These are phyloP conservation scores for Teratosphaeria zuluensis DNA, from an alignment of 2,329 filamentous ascomycete species.

Conservation along the genomic window DNA sequence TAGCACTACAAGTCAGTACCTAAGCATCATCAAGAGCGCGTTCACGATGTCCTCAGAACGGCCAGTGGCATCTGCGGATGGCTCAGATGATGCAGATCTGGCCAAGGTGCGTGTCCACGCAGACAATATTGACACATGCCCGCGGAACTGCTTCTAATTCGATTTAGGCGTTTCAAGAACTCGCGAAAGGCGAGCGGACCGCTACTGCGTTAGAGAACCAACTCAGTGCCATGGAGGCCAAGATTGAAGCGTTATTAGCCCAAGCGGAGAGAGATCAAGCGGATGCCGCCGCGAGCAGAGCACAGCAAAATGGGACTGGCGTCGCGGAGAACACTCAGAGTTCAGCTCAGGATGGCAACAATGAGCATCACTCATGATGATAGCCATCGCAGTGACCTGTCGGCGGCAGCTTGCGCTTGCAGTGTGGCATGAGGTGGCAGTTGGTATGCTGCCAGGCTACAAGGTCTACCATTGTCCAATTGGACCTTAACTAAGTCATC, in stretches of 20 bases:
- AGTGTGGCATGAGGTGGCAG: not conserved
- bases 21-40: not conserved
- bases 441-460: not conserved
- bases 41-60: slow-evolving; percentile 13
- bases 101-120: slow-evolving; percentile 13
- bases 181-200: slow-evolving; percentile 46
- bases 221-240: slow-evolving; percentile 44
- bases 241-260: slow-evolving; percentile 44
- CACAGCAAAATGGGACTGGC: not conserved
- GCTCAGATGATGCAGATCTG: slow-evolving; percentile 16
- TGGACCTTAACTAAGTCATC: not conserved
- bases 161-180: slow-evolving; percentile 39
- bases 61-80: slow-evolving; percentile 11
- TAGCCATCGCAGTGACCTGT: not conserved
- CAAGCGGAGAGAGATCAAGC: slow-evolving; percentile 36
- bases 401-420: not conserved
- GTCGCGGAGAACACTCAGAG: not conserved
- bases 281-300: slow-evolving; percentile 7
- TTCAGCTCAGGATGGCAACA: not conserved
- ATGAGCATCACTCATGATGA: not conserved
- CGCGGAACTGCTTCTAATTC: not conserved
- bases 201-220: slow-evolving; percentile 47
- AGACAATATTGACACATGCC: not conserved
- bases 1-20: too few relatives aligned
- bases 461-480: not conserved